phyloP scores from a whole-genome alignment of 139 green algal species.

The Chlamydomonas applanata region DNA sequence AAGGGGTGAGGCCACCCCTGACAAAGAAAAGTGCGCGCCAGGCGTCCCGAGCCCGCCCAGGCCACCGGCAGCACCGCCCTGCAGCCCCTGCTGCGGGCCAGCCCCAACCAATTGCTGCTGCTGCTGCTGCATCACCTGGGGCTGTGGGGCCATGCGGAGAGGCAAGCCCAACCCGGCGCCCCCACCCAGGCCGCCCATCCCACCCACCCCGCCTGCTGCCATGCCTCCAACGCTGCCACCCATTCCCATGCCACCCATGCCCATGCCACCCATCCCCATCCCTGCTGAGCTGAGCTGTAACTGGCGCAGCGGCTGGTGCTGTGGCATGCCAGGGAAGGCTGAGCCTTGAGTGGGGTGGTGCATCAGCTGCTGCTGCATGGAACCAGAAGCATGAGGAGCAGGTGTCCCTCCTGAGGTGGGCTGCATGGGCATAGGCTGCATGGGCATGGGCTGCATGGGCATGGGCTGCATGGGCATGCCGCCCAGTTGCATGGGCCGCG shows the following conservation, averaged over 20 bases:
- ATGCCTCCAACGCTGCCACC: no score
- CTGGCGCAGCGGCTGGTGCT: constrained; percentile 16
- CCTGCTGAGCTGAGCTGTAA: constrained; percentile 5
- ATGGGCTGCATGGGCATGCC: neutral
- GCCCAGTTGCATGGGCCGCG: no score
- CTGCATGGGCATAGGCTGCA: neutral
- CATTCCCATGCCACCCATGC: no score
- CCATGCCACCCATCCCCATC: no score
- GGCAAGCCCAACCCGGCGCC: no score
- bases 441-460: neutral
- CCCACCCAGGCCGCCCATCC: no score
- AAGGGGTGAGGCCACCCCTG: no score
- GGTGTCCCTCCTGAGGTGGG: neutral
- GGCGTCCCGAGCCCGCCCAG: no score
- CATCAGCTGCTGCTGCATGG: neutral
- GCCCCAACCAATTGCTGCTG: neutral
- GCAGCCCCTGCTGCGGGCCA: neutral
- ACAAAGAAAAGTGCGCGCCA: no score
- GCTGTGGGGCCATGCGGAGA: no score
- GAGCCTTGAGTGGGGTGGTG: neutral
- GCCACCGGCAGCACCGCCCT: no score
- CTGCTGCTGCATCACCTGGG: constrained; percentile 1
- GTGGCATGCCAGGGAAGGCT: neutral
- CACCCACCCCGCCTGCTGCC: no score
- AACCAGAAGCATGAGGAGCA: neutral